Evolutionary conservation across 2,329 filamentous ascomycete species (phyloP), one percentile per base, ranked within the genome.

Genomic region (Hypoxylon sp.): DNA sequence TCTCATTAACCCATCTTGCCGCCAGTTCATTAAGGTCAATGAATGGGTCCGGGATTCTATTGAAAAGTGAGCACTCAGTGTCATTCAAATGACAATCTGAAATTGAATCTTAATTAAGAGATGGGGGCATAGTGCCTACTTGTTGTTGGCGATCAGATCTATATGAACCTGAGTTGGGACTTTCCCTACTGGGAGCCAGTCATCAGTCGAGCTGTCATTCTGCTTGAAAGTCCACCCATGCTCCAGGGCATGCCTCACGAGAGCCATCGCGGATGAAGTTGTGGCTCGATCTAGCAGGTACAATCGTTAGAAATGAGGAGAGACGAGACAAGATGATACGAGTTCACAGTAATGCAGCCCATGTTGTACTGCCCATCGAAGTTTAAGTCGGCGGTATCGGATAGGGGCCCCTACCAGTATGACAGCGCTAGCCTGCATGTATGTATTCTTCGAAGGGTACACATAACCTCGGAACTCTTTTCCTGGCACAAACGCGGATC

Each of bases 1-100:
- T 85, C 56, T 89, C 85, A n/a, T 84, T 86, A 30, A 90, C 83
- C 86, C 88, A 90, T 71, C 84, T 81, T 2, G 83, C 83, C 6
- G 82, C 79, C 8, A 87, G 76, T 72, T 90, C 88, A 70, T 91
- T 90, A 67, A 87, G 81, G 57, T 87, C 85, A 16, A 87, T 73
- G 70, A 87, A 89, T 0, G 87, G 87, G 71, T 90, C 84, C 4
- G 79, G 76, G 51, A 86, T 85, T 32, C 79, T 81, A 36, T 46
- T 16, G 3, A 28, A 46, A 38, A 14, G 42, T 64, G 26, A 66
- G 59, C n/a, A 36, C 22, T 40, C 14, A 6, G 11, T 33, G 26
- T 26, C 22, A 9, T 6, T 33, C 16, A 30, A 24, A 46, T 20
- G 11, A 24, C 28, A 16, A 48, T 22, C n/a, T n/a, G 33, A 6